Evolutionary conservation across 2,329 filamentous ascomycete species (phyloP), one percentile per base, ranked within the genome.

Genomic region (Aspergillus pseudoterreus): DNA sequence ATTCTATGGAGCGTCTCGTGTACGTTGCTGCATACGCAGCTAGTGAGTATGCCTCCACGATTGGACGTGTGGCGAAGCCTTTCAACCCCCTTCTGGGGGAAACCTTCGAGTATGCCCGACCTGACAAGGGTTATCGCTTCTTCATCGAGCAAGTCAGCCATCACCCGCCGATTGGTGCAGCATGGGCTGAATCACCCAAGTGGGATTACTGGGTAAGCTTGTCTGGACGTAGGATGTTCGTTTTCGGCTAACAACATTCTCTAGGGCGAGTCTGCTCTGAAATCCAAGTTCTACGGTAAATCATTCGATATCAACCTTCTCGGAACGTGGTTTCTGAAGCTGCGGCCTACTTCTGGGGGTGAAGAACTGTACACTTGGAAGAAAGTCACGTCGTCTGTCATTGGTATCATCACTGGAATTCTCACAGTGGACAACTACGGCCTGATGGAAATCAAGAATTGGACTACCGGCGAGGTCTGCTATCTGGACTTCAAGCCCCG

Each of bases 71-170:
- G 14, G 94, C 94, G 15, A 99, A 99, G 69, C 94, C 94, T 0
- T 99, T 99, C 79, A 99, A 99, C 66, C 94, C 94, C 12, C 82
- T 99, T 4, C 79, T 99, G 0, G 94, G 92, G 44, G 94, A 99
- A 71, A 99, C 94, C 0, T 99, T 95, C 62, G 94, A 99, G 70
- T 97, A 99, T 65, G 92, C 87, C 33, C 81, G 94, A 51, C 92
- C 94, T 0, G 94, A 99, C 75, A 96, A 96, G 71, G 92, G 92
- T 53, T 99, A 96, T 75, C 90, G 94, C 58, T 97, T 97, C 80
- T 95, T 97, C 74, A 90, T 96, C 54, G 94, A 99, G 72, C 94
- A 99, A 76, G 92, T 99, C 63, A 95, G 90, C 74, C 94, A 99
- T 70, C 94, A 99, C 72, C 94, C 94, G 27, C 94, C 94, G 0